Evolutionary conservation across 768 basidiomycete genomes (phyloP), one percentile per base, ranked within the genome.

Genomic region (Auricularia cornea): DNA sequence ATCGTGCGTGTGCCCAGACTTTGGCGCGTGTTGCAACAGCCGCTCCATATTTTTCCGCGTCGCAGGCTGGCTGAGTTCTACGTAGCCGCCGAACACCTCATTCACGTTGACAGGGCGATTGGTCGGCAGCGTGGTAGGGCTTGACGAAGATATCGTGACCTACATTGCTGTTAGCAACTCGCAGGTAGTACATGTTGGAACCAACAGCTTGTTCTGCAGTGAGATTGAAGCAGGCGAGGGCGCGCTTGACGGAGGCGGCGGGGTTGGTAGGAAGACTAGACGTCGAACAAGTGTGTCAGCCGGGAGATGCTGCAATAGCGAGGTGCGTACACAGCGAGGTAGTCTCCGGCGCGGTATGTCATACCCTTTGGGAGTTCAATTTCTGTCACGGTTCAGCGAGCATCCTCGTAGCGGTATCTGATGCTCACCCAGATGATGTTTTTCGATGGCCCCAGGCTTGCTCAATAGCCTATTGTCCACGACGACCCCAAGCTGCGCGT

Each of bases 31-130:
- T 2, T 73, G 64, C 8, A 69, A 41, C 54, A 82, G 67, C 28
- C 66, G 66, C n/a, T 73, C 74, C 23, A 82, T 68, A 65, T 82
- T 76, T 16, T 75, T 70, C 8, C 76, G 71, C 8, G 80, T 80
- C 2, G 78, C 80, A 0, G 80, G 78, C 66, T 83, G 81, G 0
- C 77, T 77, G 8, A 83, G 70, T 64, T 82, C 81, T 44, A 83
- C 74, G 62, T 80, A 83, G 5, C 79, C 79, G 3, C 73, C 70
- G n/a, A 83, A 70, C 4, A 83, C 66, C 23, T 74, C 70, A 18
- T 69, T 69, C 12, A 80, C 66, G 62, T 67, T 72, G 62, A 81
- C 74, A 1, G 77, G 73, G 60, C 69, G 74, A 44, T 74, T 73
- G 1, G 75, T 70, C 0, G 80, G 80, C 2, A 81, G 71, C 5